Conservation (phyloP, 2,329 filamentous ascomycete genomes). For the Alternaria arbusti region DNA sequence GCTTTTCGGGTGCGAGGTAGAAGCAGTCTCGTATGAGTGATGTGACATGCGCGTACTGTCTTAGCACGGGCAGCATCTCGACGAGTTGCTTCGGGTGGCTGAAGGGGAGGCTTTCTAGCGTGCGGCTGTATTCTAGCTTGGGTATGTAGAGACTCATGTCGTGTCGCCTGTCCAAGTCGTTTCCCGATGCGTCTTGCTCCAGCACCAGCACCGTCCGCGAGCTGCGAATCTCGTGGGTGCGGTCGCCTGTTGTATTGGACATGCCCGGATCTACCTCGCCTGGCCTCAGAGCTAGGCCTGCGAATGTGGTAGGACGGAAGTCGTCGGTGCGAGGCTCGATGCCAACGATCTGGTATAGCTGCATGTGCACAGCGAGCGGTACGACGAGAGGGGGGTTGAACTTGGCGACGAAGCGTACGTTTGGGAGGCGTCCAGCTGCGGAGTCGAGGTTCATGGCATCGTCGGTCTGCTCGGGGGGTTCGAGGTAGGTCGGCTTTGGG, state of each 20-base stretch:
- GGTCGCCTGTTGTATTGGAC: conserved; percentile 43
- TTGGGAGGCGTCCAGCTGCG: conserved; percentile 65
- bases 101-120: conserved; percentile 73
- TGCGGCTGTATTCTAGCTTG: conserved; percentile 74
- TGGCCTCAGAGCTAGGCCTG: conserved; percentile 59
- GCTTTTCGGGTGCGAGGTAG: conserved; percentile 37
- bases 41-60: conserved; percentile 77
- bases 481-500: conserved; percentile 66
- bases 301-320: conserved; percentile 56
- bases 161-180: conserved; percentile 44
- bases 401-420: conserved; percentile 75
- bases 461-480: conserved; percentile 37
- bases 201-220: conserved; percentile 53
- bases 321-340: conserved; percentile 62
- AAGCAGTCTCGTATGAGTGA: conserved; percentile 70
- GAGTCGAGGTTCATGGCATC: conserved; percentile 63
- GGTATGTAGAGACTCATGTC: conserved; percentile 71
- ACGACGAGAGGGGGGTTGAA: conserved; percentile 77
- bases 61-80: conserved; percentile 70
- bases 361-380: conserved; percentile 67
- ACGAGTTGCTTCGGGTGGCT: conserved; percentile 79
- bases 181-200: conserved; percentile 36
- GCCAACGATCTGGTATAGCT: conserved; percentile 66
- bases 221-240: conserved; percentile 59
- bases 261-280: conserved; percentile 61